These are phyloP conservation scores for Peltaster fructicola DNA, from an alignment of 2,329 filamentous ascomycete genomes.

Conservation along the genomic window DNA sequence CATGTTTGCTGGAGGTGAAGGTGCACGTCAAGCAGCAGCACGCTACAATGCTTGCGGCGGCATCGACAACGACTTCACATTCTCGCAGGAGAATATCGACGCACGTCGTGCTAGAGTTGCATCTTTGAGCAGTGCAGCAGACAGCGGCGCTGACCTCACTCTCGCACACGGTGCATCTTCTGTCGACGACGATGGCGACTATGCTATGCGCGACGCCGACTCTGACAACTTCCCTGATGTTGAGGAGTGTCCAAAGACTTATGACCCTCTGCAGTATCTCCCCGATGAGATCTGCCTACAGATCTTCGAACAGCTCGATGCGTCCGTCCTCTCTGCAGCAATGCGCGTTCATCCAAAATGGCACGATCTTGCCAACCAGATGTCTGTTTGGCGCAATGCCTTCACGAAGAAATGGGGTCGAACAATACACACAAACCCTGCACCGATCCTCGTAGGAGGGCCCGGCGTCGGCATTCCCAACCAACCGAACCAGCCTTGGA, in stretches of 20 bases:
- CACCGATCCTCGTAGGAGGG: slow-evolving; percentile 30
- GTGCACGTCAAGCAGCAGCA: slow-evolving; percentile 16
- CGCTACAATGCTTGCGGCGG: slow-evolving; percentile 7
- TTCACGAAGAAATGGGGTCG: slow-evolving; percentile 38
- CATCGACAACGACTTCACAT: slow-evolving; percentile 2
- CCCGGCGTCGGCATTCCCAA: slow-evolving; percentile 31
- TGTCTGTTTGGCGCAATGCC: slow-evolving; percentile 44
- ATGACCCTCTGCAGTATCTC: slow-evolving; percentile 30
- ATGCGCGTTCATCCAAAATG: slow-evolving; percentile 41
- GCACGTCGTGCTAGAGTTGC: slow-evolving; percentile 12
- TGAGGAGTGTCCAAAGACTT: neutral
- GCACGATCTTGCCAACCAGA: slow-evolving; percentile 36
- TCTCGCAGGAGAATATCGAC: slow-evolving; percentile 8
- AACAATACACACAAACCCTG: slow-evolving; percentile 26
- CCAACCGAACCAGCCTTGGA: slow-evolving; percentile 58
- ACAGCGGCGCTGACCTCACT: slow-evolving; percentile 21
- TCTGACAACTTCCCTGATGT: slow-evolving; percentile 30
- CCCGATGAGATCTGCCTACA: slow-evolving; percentile 42
- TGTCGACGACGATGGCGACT: slow-evolving; percentile 37
- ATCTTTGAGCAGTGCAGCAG: slow-evolving; percentile 17
- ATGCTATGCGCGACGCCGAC: slow-evolving; percentile 25
- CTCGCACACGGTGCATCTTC: too few relatives aligned
- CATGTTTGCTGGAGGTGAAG: slow-evolving; percentile 13
- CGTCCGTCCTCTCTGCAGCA: slow-evolving; percentile 34
- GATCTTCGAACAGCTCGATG: slow-evolving; percentile 43